These are phyloP conservation scores for Suhomyces atakaporum DNA, from an alignment of 1,139 yeast species.

Conservation along the genomic window DNA sequence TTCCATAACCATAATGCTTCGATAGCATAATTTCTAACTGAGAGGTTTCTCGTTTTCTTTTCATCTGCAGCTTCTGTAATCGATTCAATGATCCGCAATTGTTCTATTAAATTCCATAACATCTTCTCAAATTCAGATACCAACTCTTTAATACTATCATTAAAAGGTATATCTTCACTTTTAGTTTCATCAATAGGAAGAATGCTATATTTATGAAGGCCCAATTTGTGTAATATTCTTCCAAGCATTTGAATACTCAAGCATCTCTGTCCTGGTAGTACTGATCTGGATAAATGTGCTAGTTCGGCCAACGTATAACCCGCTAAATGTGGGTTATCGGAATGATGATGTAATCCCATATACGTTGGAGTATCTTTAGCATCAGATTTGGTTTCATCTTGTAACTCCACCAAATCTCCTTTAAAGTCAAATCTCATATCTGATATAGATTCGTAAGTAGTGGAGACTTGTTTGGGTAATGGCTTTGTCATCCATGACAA, in stretches of 20 bases:
- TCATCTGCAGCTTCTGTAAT: conserved; percentile 78
- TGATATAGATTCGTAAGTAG: conserved; percentile 60
- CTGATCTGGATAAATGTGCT: conserved; percentile 76
- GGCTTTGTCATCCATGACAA: conserved; percentile 89
- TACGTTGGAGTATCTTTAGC: conserved; percentile 49
- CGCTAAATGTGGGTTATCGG: conserved; percentile 84
- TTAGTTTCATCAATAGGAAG: conserved; percentile 41
- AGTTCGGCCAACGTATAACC: conserved; percentile 89
- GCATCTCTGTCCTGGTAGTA: conserved; percentile 81
- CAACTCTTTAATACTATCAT: conserved; percentile 39
- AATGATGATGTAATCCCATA: conserved; percentile 87
- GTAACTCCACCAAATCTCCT: conserved; percentile 65
- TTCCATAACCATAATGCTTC: conserved; percentile 96
- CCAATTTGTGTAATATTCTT: conserved; percentile 78
- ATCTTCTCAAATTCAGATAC: conserved; percentile 56
- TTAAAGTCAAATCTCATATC: conserved; percentile 85
- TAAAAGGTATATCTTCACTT: conserved; percentile 41
- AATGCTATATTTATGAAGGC: conserved; percentile 58
- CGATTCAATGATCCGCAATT: conserved; percentile 67
- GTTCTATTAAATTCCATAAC: conserved; percentile 74
- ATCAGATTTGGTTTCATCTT: conserved; percentile 42
- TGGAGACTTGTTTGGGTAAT: conserved; percentile 43
- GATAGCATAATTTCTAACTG: conserved; percentile 81
- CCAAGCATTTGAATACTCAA: conserved; percentile 88
- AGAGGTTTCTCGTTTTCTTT: conserved; percentile 59